Percentiles rank a stretch among this genome's conserved stretches.
These are phyloP conservation scores for Postia placenta DNA, from an alignment of 768 basidiomycete species.

Conservation along the genomic window DNA sequence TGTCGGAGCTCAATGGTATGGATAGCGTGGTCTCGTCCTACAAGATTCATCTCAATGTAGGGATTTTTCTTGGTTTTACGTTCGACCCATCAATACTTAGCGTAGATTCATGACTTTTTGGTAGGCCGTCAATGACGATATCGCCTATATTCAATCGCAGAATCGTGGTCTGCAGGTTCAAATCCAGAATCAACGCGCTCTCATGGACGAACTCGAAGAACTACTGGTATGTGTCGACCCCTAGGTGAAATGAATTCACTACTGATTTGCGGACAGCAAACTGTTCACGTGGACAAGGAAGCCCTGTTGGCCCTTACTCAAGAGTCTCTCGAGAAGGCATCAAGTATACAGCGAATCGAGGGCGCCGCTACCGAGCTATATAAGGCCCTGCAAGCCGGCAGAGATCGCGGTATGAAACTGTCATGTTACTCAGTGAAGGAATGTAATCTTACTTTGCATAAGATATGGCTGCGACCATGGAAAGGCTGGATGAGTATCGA, in stretches of 20 bases:
- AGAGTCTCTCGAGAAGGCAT: slow-evolving; percentile 78
- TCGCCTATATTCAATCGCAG: slow-evolving; percentile 92
- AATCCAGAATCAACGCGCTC: slow-evolving; percentile 86
- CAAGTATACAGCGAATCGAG: slow-evolving; percentile 75
- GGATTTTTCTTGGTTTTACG: slow-evolving; percentile 25
- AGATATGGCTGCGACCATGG: slow-evolving; percentile 99
- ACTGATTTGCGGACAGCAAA: slow-evolving; percentile 51
- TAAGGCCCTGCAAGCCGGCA: slow-evolving; percentile 86
- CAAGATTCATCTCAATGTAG: slow-evolving; percentile 92
- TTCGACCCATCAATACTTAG: neutral
- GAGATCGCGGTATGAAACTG: slow-evolving; percentile 73
- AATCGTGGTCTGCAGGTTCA: slow-evolving; percentile 96
- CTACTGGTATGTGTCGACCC: slow-evolving; percentile 48
- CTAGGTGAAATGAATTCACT: neutral
- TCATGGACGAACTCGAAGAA: slow-evolving; percentile 82
- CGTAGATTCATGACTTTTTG: slow-evolving; percentile 12
- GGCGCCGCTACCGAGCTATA: slow-evolving; percentile 84
- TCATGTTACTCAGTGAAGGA: neutral
- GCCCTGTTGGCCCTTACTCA: slow-evolving; percentile 75
- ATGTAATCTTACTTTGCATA: neutral
- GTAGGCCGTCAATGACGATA: slow-evolving; percentile 93
- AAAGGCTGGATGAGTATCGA: slow-evolving; percentile 83
- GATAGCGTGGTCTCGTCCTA: slow-evolving; percentile 87
- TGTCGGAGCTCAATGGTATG: slow-evolving; percentile 85
- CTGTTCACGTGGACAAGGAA: slow-evolving; percentile 84